Evolutionary conservation across 2,329 filamentous ascomycete genomes (phyloP).

Genomic region (Xylariaceae sp.): DNA sequence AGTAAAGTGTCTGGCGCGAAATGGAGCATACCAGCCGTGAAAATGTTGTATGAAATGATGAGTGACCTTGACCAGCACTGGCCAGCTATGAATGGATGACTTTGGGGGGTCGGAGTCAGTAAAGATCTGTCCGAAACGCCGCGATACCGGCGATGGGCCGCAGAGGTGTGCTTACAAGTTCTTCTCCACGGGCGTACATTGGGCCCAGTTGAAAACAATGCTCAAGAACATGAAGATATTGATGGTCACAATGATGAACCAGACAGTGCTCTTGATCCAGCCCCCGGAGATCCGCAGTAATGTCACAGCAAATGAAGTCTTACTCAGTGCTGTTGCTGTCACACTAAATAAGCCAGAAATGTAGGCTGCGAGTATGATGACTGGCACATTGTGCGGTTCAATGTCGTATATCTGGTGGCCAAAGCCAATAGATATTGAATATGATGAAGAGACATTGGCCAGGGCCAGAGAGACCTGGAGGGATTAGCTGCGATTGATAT

Average conservation of each 20-base stretch:
- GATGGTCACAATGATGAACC: constrained; percentile 29
- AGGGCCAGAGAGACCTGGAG: constrained; percentile 9
- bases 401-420: constrained; percentile 13
- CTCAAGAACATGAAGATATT: constrained; percentile 25
- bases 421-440: constrained; percentile 16
- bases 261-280: constrained; percentile 23
- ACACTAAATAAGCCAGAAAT: constrained; percentile 23
- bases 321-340: constrained; percentile 29
- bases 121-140: too few species aligned
- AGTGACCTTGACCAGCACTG: constrained; percentile 27
- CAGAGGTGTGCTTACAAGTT: constrained; percentile 19
- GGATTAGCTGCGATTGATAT: background rate
- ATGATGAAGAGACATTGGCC: constrained; percentile 10
- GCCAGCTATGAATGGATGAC: constrained; percentile 11
- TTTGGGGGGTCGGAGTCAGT: too few species aligned
- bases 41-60: constrained; percentile 28
- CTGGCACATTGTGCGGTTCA: constrained; percentile 5
- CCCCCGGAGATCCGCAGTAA: constrained; percentile 28
- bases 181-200: constrained; percentile 21
- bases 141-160: too few species aligned
- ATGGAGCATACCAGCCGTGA: constrained; percentile 21
- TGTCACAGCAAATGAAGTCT: constrained; percentile 35
- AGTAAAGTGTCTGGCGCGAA: background rate
- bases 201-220: constrained; percentile 25
- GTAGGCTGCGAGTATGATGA: constrained; percentile 14